These are phyloP conservation scores for Psophocarpus tetragonolobus DNA, from an alignment of 306 rosid genomes.

Conservation along the genomic window DNA sequence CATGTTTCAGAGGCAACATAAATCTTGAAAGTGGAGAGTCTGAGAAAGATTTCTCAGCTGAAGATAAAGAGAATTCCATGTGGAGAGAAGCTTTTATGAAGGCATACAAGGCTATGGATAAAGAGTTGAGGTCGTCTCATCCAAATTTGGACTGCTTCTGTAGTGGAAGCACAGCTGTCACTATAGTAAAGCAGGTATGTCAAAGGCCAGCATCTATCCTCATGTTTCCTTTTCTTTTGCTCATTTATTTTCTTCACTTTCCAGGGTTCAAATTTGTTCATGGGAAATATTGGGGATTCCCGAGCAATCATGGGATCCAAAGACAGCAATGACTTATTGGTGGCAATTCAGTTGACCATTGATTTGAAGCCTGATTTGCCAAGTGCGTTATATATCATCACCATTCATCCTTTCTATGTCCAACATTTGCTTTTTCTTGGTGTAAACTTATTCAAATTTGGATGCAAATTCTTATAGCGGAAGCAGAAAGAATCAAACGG, in stretches of 20 bases:
- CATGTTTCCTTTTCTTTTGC: slow-evolving; percentile 24
- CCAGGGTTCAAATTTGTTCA: slow-evolving; percentile 84
- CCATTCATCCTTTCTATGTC: slow-evolving; percentile 19
- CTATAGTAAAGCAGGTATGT: slow-evolving; percentile 83
- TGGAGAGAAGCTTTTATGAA: slow-evolving; percentile 94
- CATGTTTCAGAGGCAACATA: slow-evolving; percentile 55
- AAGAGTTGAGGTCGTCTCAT: slow-evolving; percentile 90
- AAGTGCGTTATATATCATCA: slow-evolving; percentile 46
- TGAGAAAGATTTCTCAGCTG: slow-evolving; percentile 62
- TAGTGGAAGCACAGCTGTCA: slow-evolving; percentile 94
- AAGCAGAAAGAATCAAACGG: slow-evolving; percentile 87
- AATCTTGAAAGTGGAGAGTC: slow-evolving; percentile 54
- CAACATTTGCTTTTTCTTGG: slow-evolving; percentile 15
- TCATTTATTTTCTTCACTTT: slow-evolving; percentile 34
- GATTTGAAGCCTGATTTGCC: slow-evolving; percentile 98
- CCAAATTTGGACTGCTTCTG: slow-evolving; percentile 93
- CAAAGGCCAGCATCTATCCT: slow-evolving; percentile 7
- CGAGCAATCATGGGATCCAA: slow-evolving; percentile 93
- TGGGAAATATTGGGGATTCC: slow-evolving; percentile 90
- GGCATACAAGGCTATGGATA: slow-evolving; percentile 91
- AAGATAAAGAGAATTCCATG: slow-evolving; percentile 53
- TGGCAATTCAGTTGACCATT: slow-evolving; percentile 80
- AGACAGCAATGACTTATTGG: slow-evolving; percentile 60
- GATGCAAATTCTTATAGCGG: slow-evolving; percentile 49
- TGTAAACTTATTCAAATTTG: slow-evolving; percentile 7